These are phyloP conservation scores for Allodekkera sacchari DNA, from an alignment of 805 yeast genomes.

Conservation along the genomic window DNA sequence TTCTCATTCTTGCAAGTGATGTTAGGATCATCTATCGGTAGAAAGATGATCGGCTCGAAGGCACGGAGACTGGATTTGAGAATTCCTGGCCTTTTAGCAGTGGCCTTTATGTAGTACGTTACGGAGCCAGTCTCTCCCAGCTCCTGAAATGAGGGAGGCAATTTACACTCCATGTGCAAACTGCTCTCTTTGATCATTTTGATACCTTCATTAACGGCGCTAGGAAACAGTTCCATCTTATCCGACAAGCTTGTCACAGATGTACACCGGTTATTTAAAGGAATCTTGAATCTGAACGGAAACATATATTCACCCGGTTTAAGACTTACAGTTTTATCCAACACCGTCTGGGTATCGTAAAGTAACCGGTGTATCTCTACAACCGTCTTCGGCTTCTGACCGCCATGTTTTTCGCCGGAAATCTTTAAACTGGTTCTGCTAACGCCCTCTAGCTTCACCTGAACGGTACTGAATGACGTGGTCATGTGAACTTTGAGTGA, in stretches of 20 bases:
- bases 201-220: conserved; percentile 4
- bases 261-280: conserved; percentile 32
- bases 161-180: conserved; percentile 10
- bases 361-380: conserved; percentile 37
- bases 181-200: conserved; percentile 6
- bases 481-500: conserved; percentile 31
- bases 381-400: conserved; percentile 8
- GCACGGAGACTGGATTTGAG: conserved; percentile 39
- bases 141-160: conserved; percentile 23
- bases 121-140: conserved; percentile 27
- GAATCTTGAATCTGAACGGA: conserved; percentile 40
- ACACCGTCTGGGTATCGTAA: conserved; percentile 41
- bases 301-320: conserved; percentile 43
- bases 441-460: conserved; percentile 45
- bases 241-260: conserved; percentile 9
- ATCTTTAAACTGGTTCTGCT: conserved; percentile 30
- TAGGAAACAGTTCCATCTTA: conserved; percentile 7
- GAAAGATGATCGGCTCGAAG: conserved; percentile 41
- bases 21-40: conserved; percentile 33
- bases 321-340: conserved; percentile 43
- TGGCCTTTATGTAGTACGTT: conserved; percentile 51
- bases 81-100: conserved; percentile 45
- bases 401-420: conserved; percentile 13
- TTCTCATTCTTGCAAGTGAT: conserved; percentile 27
- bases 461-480: conserved; percentile 36